Conservation (phyloP, 495 filamentous ascomycete genomes). For the Baudoinia panamericana region DNA sequence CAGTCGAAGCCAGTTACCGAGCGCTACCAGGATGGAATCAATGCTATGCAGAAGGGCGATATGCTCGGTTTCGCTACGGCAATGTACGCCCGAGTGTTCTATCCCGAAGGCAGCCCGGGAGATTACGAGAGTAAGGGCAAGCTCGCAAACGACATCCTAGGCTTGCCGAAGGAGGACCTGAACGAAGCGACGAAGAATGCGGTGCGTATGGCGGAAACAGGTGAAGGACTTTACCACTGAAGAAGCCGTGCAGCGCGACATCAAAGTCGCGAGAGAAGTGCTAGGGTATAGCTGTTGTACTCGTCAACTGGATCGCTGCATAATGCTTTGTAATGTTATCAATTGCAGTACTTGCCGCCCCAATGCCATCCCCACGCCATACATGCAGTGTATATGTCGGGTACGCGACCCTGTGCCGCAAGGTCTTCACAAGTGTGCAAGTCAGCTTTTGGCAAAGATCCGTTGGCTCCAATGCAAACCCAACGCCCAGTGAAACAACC, state of each 20-base stretch:
- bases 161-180: conserved; percentile 44
- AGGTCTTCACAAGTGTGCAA: conserved; percentile 7
- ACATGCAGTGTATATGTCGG: conserved; percentile 19
- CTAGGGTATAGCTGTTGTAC: too few species aligned
- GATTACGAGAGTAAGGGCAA: conserved; percentile 31
- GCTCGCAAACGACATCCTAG: conserved; percentile 39
- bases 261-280: too few species aligned
- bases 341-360: conserved; percentile 6
- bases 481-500: conserved; percentile 22
- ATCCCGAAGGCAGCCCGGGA: conserved; percentile 34
- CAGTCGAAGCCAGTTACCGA: conserved; percentile 30
- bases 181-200: conserved; percentile 40
- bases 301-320: too few species aligned
- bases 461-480: conserved; percentile 19
- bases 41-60: conserved; percentile 34
- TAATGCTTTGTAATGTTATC: too few species aligned
- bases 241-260: too few species aligned
- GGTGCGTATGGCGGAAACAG: too few species aligned
- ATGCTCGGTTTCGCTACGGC: conserved; percentile 36
- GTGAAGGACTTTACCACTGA: too few species aligned
- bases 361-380: conserved; percentile 18
- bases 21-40: conserved; percentile 33
- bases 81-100: conserved; percentile 43
- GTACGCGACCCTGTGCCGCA: conserved; percentile 14
- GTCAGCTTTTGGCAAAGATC: conserved; percentile 15